These are phyloP conservation scores for Ophiostoma fasciatum DNA, from an alignment of 2,329 filamentous ascomycete genomes.

Conservation along the genomic window DNA sequence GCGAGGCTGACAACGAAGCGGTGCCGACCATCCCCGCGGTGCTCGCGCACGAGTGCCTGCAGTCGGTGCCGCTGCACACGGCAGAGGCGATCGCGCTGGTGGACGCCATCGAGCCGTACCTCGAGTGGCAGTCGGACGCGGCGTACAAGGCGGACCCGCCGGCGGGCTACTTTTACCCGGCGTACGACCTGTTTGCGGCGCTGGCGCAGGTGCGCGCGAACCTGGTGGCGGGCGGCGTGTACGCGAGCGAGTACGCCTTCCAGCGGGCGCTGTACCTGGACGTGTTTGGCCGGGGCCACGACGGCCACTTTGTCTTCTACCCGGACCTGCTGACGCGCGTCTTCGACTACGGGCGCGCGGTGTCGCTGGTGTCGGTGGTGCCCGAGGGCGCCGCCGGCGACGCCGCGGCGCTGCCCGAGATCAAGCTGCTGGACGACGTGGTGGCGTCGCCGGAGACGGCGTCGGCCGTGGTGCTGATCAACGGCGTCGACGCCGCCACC, in stretches of 20 bases:
- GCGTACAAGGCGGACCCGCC: slow-evolving; percentile 25
- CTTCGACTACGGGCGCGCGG: slow-evolving; percentile 22
- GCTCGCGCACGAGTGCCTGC: slow-evolving; percentile 25
- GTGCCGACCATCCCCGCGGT: slow-evolving; percentile 22
- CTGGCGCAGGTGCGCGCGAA: slow-evolving; percentile 19
- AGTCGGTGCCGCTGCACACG: slow-evolving; percentile 26
- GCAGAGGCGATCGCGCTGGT: slow-evolving; percentile 23
- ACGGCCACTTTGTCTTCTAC: slow-evolving; percentile 27
- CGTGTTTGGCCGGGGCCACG: slow-evolving; percentile 24
- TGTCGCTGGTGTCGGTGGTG: slow-evolving; percentile 26
- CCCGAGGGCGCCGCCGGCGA: slow-evolving; percentile 15
- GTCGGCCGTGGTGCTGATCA: slow-evolving; percentile 15
- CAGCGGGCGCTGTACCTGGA: slow-evolving; percentile 24
- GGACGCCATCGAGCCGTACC: slow-evolving; percentile 24
- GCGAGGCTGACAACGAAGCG: slow-evolving; percentile 3
- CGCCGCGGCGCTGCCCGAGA: slow-evolving; percentile 21
- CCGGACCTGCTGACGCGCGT: slow-evolving; percentile 24
- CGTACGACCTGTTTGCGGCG: slow-evolving; percentile 23
- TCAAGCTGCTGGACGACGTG: slow-evolving; percentile 31
- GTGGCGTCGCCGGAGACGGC: slow-evolving; percentile 10
- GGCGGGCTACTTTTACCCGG: slow-evolving; percentile 22
- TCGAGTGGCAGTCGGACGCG: slow-evolving; percentile 26
- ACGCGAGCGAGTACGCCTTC: slow-evolving; percentile 25
- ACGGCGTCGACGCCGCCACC: slow-evolving; percentile 16
- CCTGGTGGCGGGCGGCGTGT: slow-evolving; percentile 21